phyloP scores from a whole-genome alignment of 495 filamentous ascomycete genomes.

The Lophium mytilinum region DNA sequence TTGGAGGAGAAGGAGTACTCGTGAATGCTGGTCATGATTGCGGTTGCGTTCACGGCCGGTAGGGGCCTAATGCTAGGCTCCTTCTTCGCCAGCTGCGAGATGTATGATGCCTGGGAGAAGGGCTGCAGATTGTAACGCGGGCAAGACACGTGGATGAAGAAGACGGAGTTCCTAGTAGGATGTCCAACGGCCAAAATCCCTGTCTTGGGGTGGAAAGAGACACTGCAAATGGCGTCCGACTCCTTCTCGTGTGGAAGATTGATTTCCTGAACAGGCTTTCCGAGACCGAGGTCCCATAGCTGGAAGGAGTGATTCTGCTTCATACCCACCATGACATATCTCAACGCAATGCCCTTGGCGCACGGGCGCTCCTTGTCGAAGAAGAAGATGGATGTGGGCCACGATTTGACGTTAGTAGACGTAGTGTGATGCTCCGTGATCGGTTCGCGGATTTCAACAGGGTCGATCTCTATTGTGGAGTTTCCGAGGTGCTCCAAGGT shows the following conservation, averaged over 20 bases:
- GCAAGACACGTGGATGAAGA: constrained; percentile 89
- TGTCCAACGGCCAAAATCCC: constrained; percentile 93
- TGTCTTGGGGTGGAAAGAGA: constrained; percentile 81
- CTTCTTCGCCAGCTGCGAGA: constrained; percentile 64
- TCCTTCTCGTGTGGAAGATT: constrained; percentile 95
- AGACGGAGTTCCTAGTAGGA: constrained; percentile 93
- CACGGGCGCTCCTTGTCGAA: constrained; percentile 91
- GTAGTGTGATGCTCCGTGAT: constrained; percentile 71
- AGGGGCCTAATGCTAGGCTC: constrained; percentile 48
- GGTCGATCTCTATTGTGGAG: constrained; percentile 21
- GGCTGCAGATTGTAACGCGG: constrained; percentile 74
- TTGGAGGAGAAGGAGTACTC: constrained; percentile 89
- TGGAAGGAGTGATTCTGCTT: constrained; percentile 99
- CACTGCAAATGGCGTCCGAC: constrained; percentile 91
- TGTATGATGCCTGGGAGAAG: constrained; percentile 80
- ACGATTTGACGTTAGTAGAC: constrained; percentile 74
- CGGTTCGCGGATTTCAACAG: constrained; percentile 65
- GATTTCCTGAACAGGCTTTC: constrained; percentile 91
- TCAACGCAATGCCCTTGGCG: constrained; percentile 70
- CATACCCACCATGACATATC: constrained; percentile 94
- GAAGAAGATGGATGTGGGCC: constrained; percentile 92
- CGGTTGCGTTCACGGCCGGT: constrained; percentile 81
- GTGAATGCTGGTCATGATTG: constrained; percentile 88
- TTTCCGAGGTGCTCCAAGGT: constrained; percentile 46
- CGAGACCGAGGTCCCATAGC: constrained; percentile 94